Evolutionary conservation across 495 filamentous ascomycete species (phyloP).

Genomic region (Penicillium odoratum): DNA sequence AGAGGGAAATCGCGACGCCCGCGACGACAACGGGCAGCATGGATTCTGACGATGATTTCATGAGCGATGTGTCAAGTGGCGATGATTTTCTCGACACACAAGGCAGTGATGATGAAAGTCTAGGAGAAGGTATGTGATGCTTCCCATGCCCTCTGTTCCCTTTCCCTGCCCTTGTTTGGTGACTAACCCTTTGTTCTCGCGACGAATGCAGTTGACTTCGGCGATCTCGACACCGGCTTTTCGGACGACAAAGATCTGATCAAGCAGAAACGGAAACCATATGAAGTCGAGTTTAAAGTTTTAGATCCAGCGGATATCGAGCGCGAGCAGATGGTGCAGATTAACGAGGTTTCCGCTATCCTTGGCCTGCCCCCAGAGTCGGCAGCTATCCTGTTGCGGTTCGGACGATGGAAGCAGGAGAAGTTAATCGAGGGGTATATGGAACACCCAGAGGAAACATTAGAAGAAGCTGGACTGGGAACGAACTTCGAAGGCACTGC

Average conservation of each 20-base stretch:
- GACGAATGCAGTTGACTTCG: constrained; percentile 57
- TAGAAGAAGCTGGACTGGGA: constrained; percentile 86
- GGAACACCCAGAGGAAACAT: constrained; percentile 71
- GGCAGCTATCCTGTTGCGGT: constrained; percentile 81
- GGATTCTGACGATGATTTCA: constrained; percentile 97
- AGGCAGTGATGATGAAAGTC: constrained; percentile 75
- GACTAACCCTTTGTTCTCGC: constrained; percentile 3
- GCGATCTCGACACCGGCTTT: constrained; percentile 75
- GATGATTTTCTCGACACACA: constrained; percentile 65
- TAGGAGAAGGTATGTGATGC: constrained; percentile 64
- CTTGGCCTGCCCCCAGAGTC: constrained; percentile 84
- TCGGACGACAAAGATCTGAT: constrained; percentile 73
- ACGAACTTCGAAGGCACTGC: constrained; percentile 60
- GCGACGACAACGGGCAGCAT: constrained; percentile 56
- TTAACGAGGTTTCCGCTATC: constrained; percentile 86
- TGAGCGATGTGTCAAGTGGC: constrained; percentile 80
- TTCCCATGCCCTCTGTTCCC: background rate
- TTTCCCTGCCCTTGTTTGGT: background rate
- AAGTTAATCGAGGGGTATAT: constrained; percentile 92
- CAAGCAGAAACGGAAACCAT: constrained; percentile 67
- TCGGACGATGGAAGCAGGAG: constrained; percentile 94
- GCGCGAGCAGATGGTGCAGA: constrained; percentile 74
- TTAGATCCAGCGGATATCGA: constrained; percentile 78
- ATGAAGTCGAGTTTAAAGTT: constrained; percentile 83
- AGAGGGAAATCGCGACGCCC: constrained; percentile 43